phyloP scores from a whole-genome alignment of 306 rosid species.

The Vigna radiata region DNA sequence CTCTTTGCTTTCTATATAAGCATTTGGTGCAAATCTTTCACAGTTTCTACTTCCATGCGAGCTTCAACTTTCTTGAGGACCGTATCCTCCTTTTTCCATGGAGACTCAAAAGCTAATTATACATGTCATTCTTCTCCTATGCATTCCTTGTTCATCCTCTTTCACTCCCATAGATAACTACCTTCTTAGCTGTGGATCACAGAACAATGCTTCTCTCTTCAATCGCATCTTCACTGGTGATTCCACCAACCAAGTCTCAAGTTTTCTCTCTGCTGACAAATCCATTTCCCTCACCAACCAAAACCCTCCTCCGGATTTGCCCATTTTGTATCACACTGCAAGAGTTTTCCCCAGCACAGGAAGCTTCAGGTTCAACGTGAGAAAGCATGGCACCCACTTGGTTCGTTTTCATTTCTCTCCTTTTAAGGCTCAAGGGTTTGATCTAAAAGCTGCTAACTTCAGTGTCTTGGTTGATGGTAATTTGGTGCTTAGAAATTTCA shows the following conservation, averaged over 20 bases:
- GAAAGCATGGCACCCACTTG: conserved; percentile 67
- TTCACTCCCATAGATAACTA: conserved; percentile 74
- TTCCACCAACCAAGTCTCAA: conserved; percentile 52
- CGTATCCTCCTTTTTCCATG: conserved; percentile 51
- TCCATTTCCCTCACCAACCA: conserved; percentile 65
- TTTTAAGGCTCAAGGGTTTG: conserved; percentile 58
- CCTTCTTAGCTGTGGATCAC: conserved; percentile 84
- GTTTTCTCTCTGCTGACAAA: conserved; percentile 51
- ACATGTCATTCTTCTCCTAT: conserved; percentile 46
- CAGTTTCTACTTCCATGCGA: conserved; percentile 15
- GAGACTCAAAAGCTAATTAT: conserved; percentile 37
- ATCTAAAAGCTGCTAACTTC: conserved; percentile 61
- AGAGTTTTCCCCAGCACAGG: conserved; percentile 71
- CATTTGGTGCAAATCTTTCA: conserved; percentile 16
- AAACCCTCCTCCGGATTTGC: conserved; percentile 60
- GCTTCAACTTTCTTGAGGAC: background rate
- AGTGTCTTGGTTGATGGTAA: conserved; percentile 55
- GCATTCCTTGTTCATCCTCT: conserved; percentile 48
- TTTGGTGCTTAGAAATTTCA: conserved; percentile 47
- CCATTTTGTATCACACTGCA: conserved; percentile 65
- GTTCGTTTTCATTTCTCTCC: conserved; percentile 87
- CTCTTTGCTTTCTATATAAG: conserved; percentile 8
- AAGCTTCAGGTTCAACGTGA: conserved; percentile 64
- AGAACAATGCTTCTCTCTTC: conserved; percentile 57
- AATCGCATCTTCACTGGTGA: conserved; percentile 65